Evolutionary conservation across 108 stramenopile species (phyloP).

Genomic region (Stephanodiscus minutulus): DNA sequence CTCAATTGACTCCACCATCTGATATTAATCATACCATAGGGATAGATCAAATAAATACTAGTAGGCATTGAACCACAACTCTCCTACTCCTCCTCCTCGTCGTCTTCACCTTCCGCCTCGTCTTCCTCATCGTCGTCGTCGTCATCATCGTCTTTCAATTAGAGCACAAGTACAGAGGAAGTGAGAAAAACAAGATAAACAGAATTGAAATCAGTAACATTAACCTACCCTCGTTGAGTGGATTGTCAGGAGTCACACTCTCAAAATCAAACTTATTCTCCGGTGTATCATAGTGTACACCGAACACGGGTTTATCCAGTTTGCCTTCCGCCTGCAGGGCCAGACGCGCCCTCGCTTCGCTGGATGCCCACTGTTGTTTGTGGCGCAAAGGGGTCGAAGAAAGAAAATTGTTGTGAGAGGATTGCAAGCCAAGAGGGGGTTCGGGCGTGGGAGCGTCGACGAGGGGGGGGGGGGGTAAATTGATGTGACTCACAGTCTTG

Average conservation of each 20-base stretch:
- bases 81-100: constrained; percentile 9
- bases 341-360: constrained; percentile 61
- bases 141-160: constrained; percentile 1
- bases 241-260: constrained; percentile 46
- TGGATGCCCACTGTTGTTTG: constrained; percentile 52
- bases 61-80: neutral
- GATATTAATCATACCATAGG: neutral
- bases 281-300: constrained; percentile 55
- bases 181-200: neutral
- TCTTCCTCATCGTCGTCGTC: constrained; percentile 54
- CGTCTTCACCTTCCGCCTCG: constrained; percentile 12
- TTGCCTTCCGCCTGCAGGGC: constrained; percentile 46
- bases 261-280: constrained; percentile 53
- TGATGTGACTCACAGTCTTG: constrained; percentile 44
- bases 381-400: neutral
- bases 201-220: neutral
- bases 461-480: neutral
- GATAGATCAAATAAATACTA: neutral
- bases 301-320: constrained; percentile 56
- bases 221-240: constrained; percentile 39
- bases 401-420: neutral
- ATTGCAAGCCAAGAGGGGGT: neutral
- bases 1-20: neutral
- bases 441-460: neutral
- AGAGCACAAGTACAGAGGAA: neutral